phyloP scores from a whole-genome alignment of 2,329 filamentous ascomycete species.

The Cytospora mali region DNA sequence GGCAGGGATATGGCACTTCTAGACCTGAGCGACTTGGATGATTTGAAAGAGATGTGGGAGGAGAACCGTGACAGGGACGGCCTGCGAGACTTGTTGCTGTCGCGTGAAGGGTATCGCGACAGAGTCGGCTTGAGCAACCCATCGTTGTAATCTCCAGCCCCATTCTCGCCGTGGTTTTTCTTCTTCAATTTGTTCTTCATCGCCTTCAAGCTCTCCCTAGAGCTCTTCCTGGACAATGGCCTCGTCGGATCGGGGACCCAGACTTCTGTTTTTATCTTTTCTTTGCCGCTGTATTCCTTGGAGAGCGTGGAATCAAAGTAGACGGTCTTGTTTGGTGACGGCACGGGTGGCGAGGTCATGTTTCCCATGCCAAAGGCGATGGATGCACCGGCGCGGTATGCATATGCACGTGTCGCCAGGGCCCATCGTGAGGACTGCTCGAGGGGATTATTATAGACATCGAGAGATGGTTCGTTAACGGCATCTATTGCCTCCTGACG shows the following conservation, averaged over 20 bases:
- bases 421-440: conserved; percentile 48
- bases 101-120: conserved; percentile 22
- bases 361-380: conserved; percentile 48
- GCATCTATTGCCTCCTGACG: conserved; percentile 21
- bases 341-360: conserved; percentile 44
- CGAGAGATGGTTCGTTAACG: conserved; percentile 17
- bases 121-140: conserved; percentile 19
- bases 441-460: conserved; percentile 47
- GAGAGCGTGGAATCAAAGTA: conserved; percentile 49
- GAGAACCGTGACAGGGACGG: conserved; percentile 22
- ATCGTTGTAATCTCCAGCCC: conserved; percentile 26
- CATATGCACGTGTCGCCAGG: conserved; percentile 45
- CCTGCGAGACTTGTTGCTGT: conserved; percentile 4
- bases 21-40: conserved; percentile 14
- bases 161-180: conserved; percentile 8
- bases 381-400: conserved; percentile 48
- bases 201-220: conserved; percentile 20
- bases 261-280: conserved; percentile 52
- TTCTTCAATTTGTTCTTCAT: conserved; percentile 20
- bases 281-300: conserved; percentile 36
- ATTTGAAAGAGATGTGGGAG: conserved; percentile 20
- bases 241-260: conserved; percentile 39
- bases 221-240: conserved; percentile 18
- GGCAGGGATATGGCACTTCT: conserved; percentile 18
- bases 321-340: conserved; percentile 42